phyloP scores from a whole-genome alignment of 2,329 filamentous ascomycete species.

The Colletotrichum tropicicola region DNA sequence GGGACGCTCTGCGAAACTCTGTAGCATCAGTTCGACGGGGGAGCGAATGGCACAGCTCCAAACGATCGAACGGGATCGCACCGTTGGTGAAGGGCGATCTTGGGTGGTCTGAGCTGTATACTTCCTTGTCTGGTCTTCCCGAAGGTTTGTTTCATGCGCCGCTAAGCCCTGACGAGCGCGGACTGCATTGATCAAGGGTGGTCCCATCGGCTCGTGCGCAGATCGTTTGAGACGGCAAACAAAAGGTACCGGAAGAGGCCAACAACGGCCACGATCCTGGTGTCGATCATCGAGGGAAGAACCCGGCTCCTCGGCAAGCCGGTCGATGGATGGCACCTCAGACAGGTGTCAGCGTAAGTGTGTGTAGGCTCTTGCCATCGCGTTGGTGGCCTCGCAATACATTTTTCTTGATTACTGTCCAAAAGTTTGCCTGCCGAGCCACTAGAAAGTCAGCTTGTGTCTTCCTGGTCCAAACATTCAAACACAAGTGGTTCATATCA shows the following conservation, averaged over 20 bases:
- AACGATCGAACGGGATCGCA: neutral
- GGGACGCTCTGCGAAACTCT: conserved; percentile 26
- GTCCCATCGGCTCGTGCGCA: conserved; percentile 16
- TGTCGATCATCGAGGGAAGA: neutral
- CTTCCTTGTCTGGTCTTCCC: conserved; percentile 13
- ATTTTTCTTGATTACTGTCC: neutral
- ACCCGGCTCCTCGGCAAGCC: conserved; percentile 4
- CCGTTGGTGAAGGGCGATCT: neutral
- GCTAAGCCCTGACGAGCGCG: conserved; percentile 9
- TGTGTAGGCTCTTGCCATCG: neutral
- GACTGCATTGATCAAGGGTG: conserved; percentile 4
- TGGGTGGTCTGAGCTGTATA: neutral
- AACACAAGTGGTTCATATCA: neutral
- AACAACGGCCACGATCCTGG: neutral
- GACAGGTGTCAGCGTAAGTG: conserved; percentile 14
- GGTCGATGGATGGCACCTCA: conserved; percentile 15
- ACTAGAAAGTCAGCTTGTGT: neutral
- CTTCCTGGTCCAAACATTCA: neutral
- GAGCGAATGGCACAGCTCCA: neutral
- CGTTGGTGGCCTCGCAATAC: neutral
- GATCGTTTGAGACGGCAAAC: conserved; percentile 22
- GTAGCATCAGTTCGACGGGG: neutral
- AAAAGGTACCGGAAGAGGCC: neutral
- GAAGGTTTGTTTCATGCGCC: conserved; percentile 29
- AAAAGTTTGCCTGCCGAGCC: neutral